Evolutionary conservation across 352 stramenopile species (phyloP), one percentile per base, ranked within the genome.

Genomic region (Peronospora destructor): DNA sequence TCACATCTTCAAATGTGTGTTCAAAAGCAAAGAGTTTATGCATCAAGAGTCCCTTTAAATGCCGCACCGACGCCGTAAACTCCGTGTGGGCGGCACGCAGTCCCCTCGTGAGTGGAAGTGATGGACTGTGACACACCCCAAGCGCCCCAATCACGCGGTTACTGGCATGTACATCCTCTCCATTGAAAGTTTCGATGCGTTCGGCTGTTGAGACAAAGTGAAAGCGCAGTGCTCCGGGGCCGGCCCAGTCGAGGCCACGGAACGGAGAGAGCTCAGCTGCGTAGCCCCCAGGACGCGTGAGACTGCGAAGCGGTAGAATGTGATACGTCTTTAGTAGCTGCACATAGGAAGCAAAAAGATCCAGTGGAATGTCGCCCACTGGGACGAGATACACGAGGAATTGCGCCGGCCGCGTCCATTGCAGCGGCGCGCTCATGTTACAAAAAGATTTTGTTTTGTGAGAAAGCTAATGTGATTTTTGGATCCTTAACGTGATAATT

Each of bases 1-100:
- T 78, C 4, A 48, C 59, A 25, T 73, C 59, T 26, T 91, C 80
- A 37, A 94, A 91, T 14, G 64, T 56, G 53, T 88, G 77, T 50
- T 94, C 80, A 45, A 94, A 94, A 17, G 77, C 80, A 61, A 91
- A 91, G 49, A 83, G 84, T 42, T 88, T 87, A 14, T 87, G 75
- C 40, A 91, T 56, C 29, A 94, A 59, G 11, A 85, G 67, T n/a
- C 67, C 71, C 0, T 72, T 73, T 35, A 91, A 88, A 12, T 74
- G 76, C 30, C 61, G 59, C 44, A 86, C 71, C 16, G 75, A 82
- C 38, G 75, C 62, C 50, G 76, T 66, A 39, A 91, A 92, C 53
- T 88, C 68, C 23, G 66, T 55, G 59, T 85, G 80, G 2, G 80
- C 81, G 29, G 70, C 64, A 14, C 59, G 38, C 37, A 92, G 49